A percentile compares a stretch with the other conserved stretches of the same genome.
phyloP scores from a whole-genome alignment of 1,139 yeast species.

The Taphrina flavorubra region DNA sequence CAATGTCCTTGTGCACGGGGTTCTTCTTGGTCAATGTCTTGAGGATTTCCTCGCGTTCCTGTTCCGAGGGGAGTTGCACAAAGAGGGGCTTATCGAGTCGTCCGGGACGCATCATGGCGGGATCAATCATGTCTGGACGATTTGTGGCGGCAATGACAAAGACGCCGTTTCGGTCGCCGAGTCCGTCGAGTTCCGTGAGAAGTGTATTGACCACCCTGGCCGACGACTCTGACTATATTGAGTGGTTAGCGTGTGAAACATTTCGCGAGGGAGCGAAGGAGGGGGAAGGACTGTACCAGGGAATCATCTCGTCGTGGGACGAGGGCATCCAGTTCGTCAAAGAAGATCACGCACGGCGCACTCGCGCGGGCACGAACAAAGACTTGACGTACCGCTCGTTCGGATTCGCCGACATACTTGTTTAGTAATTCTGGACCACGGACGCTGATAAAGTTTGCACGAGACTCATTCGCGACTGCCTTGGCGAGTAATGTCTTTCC shows the following conservation, averaged over 20 bases:
- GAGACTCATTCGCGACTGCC: slow-evolving; percentile 95
- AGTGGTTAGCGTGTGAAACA: too few species aligned
- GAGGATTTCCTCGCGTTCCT: slow-evolving; percentile 80
- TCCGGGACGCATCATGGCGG: slow-evolving; percentile 98
- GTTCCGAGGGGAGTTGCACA: slow-evolving; percentile 81
- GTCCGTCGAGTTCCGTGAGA: slow-evolving; percentile 91
- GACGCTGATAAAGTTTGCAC: slow-evolving; percentile 92
- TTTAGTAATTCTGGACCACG: slow-evolving; percentile 94
- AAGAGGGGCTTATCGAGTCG: slow-evolving; percentile 90
- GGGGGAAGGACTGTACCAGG: slow-evolving; percentile 49
- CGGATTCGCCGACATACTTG: slow-evolving; percentile 96
- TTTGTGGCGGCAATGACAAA: slow-evolving; percentile 97
- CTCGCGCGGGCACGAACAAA: slow-evolving; percentile 93
- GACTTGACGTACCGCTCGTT: slow-evolving; percentile 92
- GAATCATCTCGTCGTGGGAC: slow-evolving; percentile 93
- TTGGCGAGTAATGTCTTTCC: slow-evolving; percentile 95
- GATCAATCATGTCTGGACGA: slow-evolving; percentile 97
- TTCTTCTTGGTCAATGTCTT: slow-evolving; percentile 79
- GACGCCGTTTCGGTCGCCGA: slow-evolving; percentile 88
- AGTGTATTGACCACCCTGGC: slow-evolving; percentile 93
- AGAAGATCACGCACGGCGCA: slow-evolving; percentile 91
- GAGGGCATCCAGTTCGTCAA: slow-evolving; percentile 93
- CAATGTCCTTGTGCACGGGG: slow-evolving; percentile 71
- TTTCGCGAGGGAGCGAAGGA: neutral
- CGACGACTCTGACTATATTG: slow-evolving; percentile 71